Base-by-base conservation (phyloP, 306 rosid genomes). In the Gastrolobium bilobum region DNA sequence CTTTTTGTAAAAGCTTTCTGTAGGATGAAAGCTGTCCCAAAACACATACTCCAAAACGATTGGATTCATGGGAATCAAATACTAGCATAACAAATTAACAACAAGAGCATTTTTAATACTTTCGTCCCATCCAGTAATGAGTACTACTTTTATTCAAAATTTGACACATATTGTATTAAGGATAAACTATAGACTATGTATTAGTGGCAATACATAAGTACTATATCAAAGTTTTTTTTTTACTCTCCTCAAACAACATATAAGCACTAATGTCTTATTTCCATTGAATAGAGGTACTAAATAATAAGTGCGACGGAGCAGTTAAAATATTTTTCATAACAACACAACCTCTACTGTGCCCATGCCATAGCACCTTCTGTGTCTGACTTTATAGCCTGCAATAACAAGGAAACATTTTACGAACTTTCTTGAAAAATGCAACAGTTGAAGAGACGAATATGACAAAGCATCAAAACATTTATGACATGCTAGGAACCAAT, bases 11-110 rank as follows among this genome's bases (percentile, higher is more conserved):
- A 37, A 48, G 2, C 29, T 39, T n/a, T 91, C 89, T 0, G 91
- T 89, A 10, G 93, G 96, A 51, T 89, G 93, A 67, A 80, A 91
- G 77, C 93, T 91, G 33, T 89, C 96, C 93, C 91, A 91, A 60
- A 91, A 91, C 0, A 91, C 85, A 61, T 86, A 65, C 5, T 83
- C 82, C 4, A 43, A n/a, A 1, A 68, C 76, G 39, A 88, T 42
- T 26, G 75, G 37, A 7, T 91, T 85, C 0, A 87, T 81, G 3
- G 65, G 51, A 30, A 73, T 52, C 3, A 83, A 47, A 10, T 33
- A 82, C 62, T 20, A 20, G 26, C 26, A 20, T 20, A 20, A 20
- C 26, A 20, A 20, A 20, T 20, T 20, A 20, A 20, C 26, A 20
- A 20, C 26, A 20, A 20, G 26, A 20, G 26, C 26, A 20, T 20